Evolutionary conservation across 345 rosid genomes (phyloP), one percentile per base, ranked within the genome.

Genomic region (Salix purpurea): DNA sequence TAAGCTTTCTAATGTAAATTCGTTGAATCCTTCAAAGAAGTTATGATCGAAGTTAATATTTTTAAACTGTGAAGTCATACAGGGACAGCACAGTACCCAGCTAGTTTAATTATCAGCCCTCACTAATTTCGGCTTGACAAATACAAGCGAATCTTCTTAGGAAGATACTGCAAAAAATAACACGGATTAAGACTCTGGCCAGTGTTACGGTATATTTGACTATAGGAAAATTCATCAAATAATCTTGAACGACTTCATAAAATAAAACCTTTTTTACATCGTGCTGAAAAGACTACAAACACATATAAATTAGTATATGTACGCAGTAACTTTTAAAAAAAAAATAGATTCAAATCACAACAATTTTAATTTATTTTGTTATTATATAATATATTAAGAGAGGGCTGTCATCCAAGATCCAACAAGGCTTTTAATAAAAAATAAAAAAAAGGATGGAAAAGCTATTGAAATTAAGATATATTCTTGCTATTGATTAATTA

Each of bases 21-120:
- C 8, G 6, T 61, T 62, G 62, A 37, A 46, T 65, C 82, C 82
- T 79, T 79, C 82, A 79, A 74, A 74, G 28, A 79, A 76, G 82
- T 62, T 46, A 4, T 0, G 14, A 56, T n/a, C 62, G 9, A 21
- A 23, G 9, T 7, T 2, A 12, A 13, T 12, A 44, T 44, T 8
- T n/a, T 56, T 3, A 56, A 56, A n/a, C 4, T n/a, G n/a, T 2
- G 8, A 56, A 21, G 26, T 5, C 14, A n/a, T n/a, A 8, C 4
- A 9, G 4, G 5, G 62, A 56, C 28, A 56, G 23, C 1, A 56
- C 36, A 4, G 36, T 34, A 34, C 5, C 5, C 36, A 34, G 34
- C 34, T 32, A 32, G 36, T 4, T 34, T 4, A 34, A 34, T 34
- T 4, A 34, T 34, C 36, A 0, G 6, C 36, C 36, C 36, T 34